Evolutionary conservation across 1,284 basidiomycete species (phyloP).

Genomic region (Coniophora puteana): DNA sequence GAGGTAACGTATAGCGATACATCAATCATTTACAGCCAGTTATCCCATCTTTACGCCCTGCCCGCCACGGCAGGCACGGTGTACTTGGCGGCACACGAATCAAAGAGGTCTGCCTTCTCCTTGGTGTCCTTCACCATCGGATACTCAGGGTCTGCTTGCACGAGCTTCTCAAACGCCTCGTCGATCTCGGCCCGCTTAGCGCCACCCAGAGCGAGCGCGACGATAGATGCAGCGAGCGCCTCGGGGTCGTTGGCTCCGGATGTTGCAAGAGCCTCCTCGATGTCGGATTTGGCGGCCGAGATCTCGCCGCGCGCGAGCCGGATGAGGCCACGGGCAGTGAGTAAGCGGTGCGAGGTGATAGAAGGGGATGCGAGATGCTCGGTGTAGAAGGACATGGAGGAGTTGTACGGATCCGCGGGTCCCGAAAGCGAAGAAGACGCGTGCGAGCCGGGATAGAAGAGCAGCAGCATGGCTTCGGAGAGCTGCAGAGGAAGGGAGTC

Average conservation of each 20-base stretch:
- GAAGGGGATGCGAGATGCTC: slow-evolving; percentile 89
- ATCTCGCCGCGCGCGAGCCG: slow-evolving; percentile 81
- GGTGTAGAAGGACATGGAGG: slow-evolving; percentile 83
- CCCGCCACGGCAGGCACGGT: slow-evolving; percentile 45
- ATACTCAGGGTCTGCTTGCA: slow-evolving; percentile 62
- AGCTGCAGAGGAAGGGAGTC: slow-evolving; percentile 88
- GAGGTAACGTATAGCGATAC: no score
- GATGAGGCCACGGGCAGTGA: slow-evolving; percentile 82
- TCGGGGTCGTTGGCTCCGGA: slow-evolving; percentile 48
- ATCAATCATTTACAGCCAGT: no score
- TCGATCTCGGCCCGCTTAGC: slow-evolving; percentile 59
- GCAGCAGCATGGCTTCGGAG: slow-evolving; percentile 64
- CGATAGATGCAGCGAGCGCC: slow-evolving; percentile 65
- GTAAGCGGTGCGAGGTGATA: slow-evolving; percentile 67
- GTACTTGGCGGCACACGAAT: slow-evolving; percentile 68
- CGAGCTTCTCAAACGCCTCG: slow-evolving; percentile 55
- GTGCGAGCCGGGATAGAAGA: not conserved
- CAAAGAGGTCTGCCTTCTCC: slow-evolving; percentile 64
- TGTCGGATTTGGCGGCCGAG: slow-evolving; percentile 79
- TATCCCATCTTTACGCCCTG: no score
- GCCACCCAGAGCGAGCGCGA: slow-evolving; percentile 61
- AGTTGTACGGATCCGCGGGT: slow-evolving; percentile 48
- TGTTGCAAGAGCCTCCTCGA: slow-evolving; percentile 80
- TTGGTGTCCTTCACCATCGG: slow-evolving; percentile 64
- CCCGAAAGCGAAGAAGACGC: no score